Percentiles rank a stretch among this genome's conserved stretches.
phyloP scores from a whole-genome alignment of 306 rosid genomes.

The Cucurbita argyrosperma region DNA sequence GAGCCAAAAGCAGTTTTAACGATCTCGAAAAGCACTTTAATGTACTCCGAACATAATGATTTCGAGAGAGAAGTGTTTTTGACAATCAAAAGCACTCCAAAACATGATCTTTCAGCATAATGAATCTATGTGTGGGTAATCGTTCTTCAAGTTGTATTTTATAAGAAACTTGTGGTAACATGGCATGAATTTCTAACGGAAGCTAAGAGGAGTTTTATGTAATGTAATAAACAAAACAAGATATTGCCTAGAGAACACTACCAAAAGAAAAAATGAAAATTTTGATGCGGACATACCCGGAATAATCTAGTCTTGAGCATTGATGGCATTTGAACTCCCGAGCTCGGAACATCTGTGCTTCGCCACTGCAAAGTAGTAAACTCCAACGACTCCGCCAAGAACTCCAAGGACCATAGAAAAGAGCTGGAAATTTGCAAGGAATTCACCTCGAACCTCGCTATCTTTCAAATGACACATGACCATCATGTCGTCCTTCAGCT shows the following conservation, averaged over 20 bases:
- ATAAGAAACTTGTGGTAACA: neutral
- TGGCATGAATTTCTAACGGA: neutral
- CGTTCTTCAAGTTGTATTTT: neutral
- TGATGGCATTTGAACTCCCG: constrained; percentile 18
- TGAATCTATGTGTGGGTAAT: neutral
- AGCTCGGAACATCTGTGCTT: constrained; percentile 35
- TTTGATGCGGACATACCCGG: neutral
- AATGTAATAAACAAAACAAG: neutral
- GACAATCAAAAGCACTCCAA: neutral
- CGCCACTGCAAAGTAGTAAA: constrained; percentile 41
- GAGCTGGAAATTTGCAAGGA: constrained; percentile 91
- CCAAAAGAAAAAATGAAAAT: too few species aligned
- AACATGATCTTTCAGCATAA: neutral
- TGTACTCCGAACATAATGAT: neutral
- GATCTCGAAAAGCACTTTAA: neutral
- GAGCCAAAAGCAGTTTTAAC: neutral
- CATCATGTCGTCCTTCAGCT: constrained; percentile 16
- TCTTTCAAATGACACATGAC: constrained; percentile 48
- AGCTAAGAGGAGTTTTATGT: neutral
- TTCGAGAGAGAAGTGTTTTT: neutral
- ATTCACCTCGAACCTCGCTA: constrained; percentile 66
- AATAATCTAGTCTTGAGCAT: constrained; percentile 32
- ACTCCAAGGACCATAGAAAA: constrained; percentile 37
- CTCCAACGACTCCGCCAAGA: constrained; percentile 41
- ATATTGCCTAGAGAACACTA: neutral